Conservation (phyloP, 306 rosid genomes). For the Pyrus betulifolia region DNA sequence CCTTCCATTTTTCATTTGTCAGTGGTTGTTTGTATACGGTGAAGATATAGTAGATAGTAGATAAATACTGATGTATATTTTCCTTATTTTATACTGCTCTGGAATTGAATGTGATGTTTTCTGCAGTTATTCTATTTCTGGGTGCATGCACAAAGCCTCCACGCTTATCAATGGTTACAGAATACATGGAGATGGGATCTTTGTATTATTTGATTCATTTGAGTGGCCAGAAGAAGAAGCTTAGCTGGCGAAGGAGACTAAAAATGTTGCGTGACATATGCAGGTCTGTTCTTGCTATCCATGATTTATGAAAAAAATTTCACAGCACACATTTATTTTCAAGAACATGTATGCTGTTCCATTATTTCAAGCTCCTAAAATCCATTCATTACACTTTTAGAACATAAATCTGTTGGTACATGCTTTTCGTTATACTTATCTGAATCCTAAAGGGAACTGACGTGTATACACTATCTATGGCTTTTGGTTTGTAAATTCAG, state of each 20-base stretch:
- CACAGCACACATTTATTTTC: not conserved
- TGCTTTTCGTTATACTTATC: no score
- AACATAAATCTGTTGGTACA: not conserved
- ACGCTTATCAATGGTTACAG: slow-evolving; percentile 90
- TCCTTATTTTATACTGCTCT: slow-evolving; percentile 10
- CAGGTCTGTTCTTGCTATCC: slow-evolving; percentile 44
- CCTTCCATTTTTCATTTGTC: slow-evolving; percentile 3
- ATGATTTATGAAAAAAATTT: slow-evolving; percentile 1
- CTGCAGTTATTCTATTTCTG: slow-evolving; percentile 95
- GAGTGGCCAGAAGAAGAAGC: slow-evolving; percentile 89
- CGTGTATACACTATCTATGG: not conserved
- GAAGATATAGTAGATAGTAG: not conserved
- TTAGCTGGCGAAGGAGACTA: slow-evolving; percentile 80
- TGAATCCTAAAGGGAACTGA: not conserved
- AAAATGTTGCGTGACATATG: slow-evolving; percentile 93
- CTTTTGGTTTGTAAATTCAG: not conserved
- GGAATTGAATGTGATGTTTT: slow-evolving; percentile 19
- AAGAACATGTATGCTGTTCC: not conserved
- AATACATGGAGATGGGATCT: slow-evolving; percentile 97
- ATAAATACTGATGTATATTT: not conserved
- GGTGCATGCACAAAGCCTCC: slow-evolving; percentile 99
- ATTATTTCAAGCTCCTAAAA: not conserved
- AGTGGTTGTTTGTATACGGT: slow-evolving; percentile 11
- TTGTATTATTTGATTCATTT: slow-evolving; percentile 84
- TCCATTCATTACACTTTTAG: not conserved